Evolutionary conservation across 257 asterid genomes (phyloP).

Genomic region (Nicotiana obtusifolia): DNA sequence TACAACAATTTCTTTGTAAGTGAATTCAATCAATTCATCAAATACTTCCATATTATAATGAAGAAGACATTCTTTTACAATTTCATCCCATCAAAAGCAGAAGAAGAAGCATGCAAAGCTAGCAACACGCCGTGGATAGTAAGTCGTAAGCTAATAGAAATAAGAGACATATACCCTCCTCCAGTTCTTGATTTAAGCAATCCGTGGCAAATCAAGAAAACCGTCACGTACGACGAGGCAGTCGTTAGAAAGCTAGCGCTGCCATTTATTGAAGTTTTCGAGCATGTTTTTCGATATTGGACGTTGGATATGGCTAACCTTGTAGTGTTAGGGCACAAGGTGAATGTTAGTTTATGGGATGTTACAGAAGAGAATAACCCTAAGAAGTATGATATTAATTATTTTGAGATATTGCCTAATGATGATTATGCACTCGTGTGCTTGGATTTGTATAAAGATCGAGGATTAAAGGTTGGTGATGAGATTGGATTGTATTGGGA

Average conservation of each 20-base stretch:
- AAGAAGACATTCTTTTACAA: slow-evolving; percentile 40
- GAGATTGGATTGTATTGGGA: slow-evolving; percentile 50
- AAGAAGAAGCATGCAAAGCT: slow-evolving; percentile 19
- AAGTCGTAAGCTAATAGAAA: slow-evolving; percentile 38
- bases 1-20: too few species aligned
- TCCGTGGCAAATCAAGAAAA: slow-evolving; percentile 55
- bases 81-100: slow-evolving; percentile 31
- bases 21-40: too few species aligned
- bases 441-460: slow-evolving; percentile 31
- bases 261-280: slow-evolving; percentile 31
- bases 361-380: slow-evolving; percentile 26
- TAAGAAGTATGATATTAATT: slow-evolving; percentile 20
- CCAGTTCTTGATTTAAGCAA: slow-evolving; percentile 18
- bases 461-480: slow-evolving; percentile 31
- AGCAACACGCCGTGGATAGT: neutral
- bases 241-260: slow-evolving; percentile 20
- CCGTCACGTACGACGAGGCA: slow-evolving; percentile 23
- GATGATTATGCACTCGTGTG: slow-evolving; percentile 32
- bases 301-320: slow-evolving; percentile 33
- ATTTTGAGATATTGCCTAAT: slow-evolving; percentile 24
- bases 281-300: slow-evolving; percentile 49
- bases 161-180: slow-evolving; percentile 29
- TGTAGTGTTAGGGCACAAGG: slow-evolving; percentile 26
- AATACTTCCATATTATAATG: neutral
- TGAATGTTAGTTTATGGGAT: slow-evolving; percentile 45